Base-by-base conservation (phyloP, 768 basidiomycete genomes). In the Boletus edulis region DNA sequence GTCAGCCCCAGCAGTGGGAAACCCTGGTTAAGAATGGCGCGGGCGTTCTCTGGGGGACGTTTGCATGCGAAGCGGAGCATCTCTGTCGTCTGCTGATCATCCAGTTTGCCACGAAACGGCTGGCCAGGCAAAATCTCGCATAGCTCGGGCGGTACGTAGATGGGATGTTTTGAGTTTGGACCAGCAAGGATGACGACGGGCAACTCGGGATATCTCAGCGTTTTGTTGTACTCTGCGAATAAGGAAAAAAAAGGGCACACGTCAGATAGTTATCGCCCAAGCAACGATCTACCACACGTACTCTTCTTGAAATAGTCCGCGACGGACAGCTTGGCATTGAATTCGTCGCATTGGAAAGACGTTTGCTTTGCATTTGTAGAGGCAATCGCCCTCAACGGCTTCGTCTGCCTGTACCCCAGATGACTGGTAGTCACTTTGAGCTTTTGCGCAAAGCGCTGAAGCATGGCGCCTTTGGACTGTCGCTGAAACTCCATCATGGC, bases 11-110 rank as follows among this genome's bases (percentile, higher is more conserved):
- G 74, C 0, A 63, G 66, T 4, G 73, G 72, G 51, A 90, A 77
- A 0, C 89, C 89, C n/a, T 79, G 67, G 27, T 77, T 68, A 15
- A 81, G 70, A 56, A 92, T 88, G 10, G 76, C 59, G 29, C 75
- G 73, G 0, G 85, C 86, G 56, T 89, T 90, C 49, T 75, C 62
- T 0, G 63, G 68, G 0, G 90, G 90, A 2, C 76, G 76, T 31
- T 85, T 84, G 68, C 85, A 87, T 0, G 90, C 89, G 51, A 73
- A 73, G 40, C 73, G 74, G 54, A 92, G 86, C 90, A 92, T 91
- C n/a, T 75, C 68, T 0, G 82, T 72, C 0, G 86, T 89, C 62
- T 87, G 84, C 7, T 62, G 73, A n/a, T 81, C 81, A 52, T 69
- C 77, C 3, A 91, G 81, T 54, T 78, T 82, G 8, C 81, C 85